A percentile compares a stretch with the other conserved stretches of the same genome.
These are phyloP conservation scores for Paulownia fortunei DNA, from an alignment of 257 asterid genomes.

Conservation along the genomic window DNA sequence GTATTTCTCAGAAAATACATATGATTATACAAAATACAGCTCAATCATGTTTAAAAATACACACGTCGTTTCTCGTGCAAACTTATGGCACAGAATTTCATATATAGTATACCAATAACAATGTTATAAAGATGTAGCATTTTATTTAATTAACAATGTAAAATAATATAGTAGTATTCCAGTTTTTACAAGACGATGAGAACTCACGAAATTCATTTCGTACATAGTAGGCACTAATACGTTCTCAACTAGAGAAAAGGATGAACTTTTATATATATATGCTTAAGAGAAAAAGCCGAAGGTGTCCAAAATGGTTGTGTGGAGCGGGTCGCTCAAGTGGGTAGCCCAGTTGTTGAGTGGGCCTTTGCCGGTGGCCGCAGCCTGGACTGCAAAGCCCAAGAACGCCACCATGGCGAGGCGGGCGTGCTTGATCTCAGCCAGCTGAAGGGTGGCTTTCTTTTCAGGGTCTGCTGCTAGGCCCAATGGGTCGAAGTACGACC, in stretches of 20 bases:
- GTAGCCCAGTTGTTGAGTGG: slow-evolving; percentile 98
- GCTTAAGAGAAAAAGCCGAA: slow-evolving; percentile 68
- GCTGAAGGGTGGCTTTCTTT: slow-evolving; percentile 80
- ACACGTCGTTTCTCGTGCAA: too few species aligned
- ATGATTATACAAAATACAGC: too few species aligned
- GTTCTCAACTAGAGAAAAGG: too few species aligned
- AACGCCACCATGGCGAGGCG: slow-evolving; percentile 97
- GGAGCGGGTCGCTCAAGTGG: slow-evolving; percentile 98
- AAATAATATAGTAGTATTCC: background rate
- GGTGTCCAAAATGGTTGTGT: slow-evolving; percentile 95
- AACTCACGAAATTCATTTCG: background rate
- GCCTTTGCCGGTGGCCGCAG: slow-evolving; percentile 96
- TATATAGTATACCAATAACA: too few species aligned
- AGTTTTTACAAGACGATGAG: background rate
- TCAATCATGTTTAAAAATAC: too few species aligned
- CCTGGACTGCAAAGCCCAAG: slow-evolving; percentile 94
- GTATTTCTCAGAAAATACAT: too few species aligned
- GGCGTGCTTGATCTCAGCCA: slow-evolving; percentile 98
- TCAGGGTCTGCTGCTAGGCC: slow-evolving; percentile 97
- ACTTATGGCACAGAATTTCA: too few species aligned
- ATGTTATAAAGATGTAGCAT: too few species aligned
- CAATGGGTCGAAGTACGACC: slow-evolving; percentile 85
- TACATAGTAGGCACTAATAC: too few species aligned
- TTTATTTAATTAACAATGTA: too few species aligned
- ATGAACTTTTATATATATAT: too few species aligned